These are phyloP conservation scores for Ophiobolus disseminans DNA, from an alignment of 2,329 filamentous ascomycete genomes.

Conservation along the genomic window DNA sequence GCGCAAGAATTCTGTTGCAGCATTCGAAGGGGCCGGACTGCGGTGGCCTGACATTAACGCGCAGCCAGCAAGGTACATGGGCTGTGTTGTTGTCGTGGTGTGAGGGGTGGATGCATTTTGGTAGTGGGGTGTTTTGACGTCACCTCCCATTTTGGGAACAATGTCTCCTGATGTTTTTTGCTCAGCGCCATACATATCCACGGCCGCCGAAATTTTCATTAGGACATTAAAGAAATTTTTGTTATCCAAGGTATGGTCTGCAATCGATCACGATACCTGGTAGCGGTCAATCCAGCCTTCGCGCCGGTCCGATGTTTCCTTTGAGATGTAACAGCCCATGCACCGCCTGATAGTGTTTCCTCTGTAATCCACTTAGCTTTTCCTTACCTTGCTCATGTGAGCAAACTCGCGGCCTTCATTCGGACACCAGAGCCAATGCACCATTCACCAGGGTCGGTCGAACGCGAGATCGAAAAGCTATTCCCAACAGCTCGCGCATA, in stretches of 20 bases:
- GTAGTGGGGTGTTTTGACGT: constrained; percentile 28
- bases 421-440: constrained; percentile 16
- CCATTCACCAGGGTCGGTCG: constrained; percentile 28
- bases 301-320: too few relatives aligned
- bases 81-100: constrained; percentile 25
- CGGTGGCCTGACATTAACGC: constrained; percentile 26
- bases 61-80: constrained; percentile 15
- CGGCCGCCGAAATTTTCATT: too few relatives aligned
- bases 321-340: too few relatives aligned
- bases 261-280: constrained; percentile 14
- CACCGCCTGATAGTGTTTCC: too few relatives aligned
- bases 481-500: constrained; percentile 8
- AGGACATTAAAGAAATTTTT: neutral
- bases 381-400: constrained; percentile 16
- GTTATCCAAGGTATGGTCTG: neutral
- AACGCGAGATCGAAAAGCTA: constrained; percentile 25
- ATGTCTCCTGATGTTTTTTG: constrained; percentile 34
- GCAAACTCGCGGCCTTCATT: constrained; percentile 3
- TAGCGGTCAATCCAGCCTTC: too few relatives aligned
- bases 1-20: constrained; percentile 9
- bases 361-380: constrained; percentile 5
- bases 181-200: constrained; percentile 8
- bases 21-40: constrained; percentile 8
- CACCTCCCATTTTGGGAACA: constrained; percentile 19
- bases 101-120: constrained; percentile 27